Base-by-base conservation (phyloP, 805 yeast species). In the Scheffersomyces spartinae region DNA sequence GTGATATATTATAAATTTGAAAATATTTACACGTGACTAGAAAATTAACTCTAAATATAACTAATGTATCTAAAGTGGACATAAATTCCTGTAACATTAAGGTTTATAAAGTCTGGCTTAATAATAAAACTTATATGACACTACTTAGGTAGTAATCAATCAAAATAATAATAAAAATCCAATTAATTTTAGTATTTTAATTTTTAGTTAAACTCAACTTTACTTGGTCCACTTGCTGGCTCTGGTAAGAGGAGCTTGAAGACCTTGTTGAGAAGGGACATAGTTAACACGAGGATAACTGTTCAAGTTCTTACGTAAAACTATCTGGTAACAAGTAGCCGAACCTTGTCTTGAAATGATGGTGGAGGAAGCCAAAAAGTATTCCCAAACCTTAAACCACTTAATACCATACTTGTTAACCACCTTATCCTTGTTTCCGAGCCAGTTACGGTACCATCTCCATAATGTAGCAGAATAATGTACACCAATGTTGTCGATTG, bases 381-480 rank as follows among this genome's bases (percentile, higher is more conserved):
- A 83, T 60, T 82, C 93, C 95, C 95, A 84, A 55, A 83, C 83
- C 55, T 91, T 74, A 62, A 64, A 85, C 95, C 95, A 84, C 61
- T 76, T 78, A 40, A 68, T 54, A 43, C 95, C 95, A 46, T 84
- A 84, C 61, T 80, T 82, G 61, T 69, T 67, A 33, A 74, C 62
- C 35, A 71, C 83, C 48, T 71, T 63, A 26, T 81, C 86, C 58
- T 70, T 71, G 71, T 84, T 83, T 33, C 76, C 75, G 45, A 80
- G 48, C 95, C 95, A 84, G 72, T 84, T 84, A 54, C 88, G 63
- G 71, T 85, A 85, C 95, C 95, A 84, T 59, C 77, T 74, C 83
- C 86, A 82, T 45, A 84, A 60, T 30, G 95, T 84, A 22, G 86
- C 83, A 27, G 94, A 81, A 64, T 84, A 84, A 50, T 82, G 86